Evolutionary conservation across 345 rosid genomes (phyloP), one percentile per base, ranked within the genome.

Genomic region (Diplotaxis tenuifolia): DNA sequence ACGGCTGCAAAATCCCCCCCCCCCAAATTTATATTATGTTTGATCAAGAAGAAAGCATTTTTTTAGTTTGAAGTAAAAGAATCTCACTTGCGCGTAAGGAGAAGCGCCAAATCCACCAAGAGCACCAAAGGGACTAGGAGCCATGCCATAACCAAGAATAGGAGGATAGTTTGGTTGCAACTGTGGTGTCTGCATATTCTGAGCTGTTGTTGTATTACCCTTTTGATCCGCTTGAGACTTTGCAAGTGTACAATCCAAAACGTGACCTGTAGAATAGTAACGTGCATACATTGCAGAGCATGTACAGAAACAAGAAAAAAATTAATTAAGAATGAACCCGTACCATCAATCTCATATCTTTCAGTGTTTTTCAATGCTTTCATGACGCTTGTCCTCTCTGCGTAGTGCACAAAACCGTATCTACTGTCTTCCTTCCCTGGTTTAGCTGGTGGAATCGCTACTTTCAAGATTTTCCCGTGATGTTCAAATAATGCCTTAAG

Each of bases 191-290:
- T 84, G 96, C 9, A 79, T 47, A 62, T 82, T 84, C 68, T 85
- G 79, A 47, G 69, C 82, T 36, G 88, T 83, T 76, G 60, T 71
- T 23, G 60, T 29, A 15, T 74, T 66, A 28, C 83, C 54, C 75
- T 87, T 93, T 78, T 86, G 97, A 75, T 94, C 97, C 12, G 92
- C 75, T 78, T 87, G 96, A 50, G 98, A 95, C 85, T 89, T 94
- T 18, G 97, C 98, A 74, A 94, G 93, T 28, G 96, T 88, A 75
- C 92, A 91, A 71, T 94, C 97, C 83, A 93, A 78, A 42, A 81
- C 73, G 79, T 88, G 96, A 70, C 98, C 98, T 93, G 81, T 52
- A 53, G 68, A 16, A 49, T 49, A 36, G 42, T 23, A 20, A 4
- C 38, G 12, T 20, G 53, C 6, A 28, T 18, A 21, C n/a, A 11